Percentiles rank a stretch among this genome's conserved stretches.
Evolutionary conservation across 2,329 filamentous ascomycete species (phyloP).

Genomic region (Tolypocladium nubicola): DNA sequence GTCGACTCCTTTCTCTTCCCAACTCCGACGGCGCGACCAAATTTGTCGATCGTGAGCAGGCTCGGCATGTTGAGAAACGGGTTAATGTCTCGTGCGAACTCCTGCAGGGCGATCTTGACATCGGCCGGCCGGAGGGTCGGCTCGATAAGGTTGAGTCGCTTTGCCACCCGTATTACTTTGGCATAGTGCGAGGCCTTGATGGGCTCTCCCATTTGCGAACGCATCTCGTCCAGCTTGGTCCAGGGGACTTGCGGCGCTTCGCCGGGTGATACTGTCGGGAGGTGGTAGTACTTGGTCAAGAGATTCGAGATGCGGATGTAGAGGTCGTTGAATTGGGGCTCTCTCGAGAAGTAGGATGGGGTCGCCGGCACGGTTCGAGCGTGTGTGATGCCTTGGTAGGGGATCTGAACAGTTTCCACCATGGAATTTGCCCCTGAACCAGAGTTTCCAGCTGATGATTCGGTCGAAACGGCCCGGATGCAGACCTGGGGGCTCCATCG

Average conservation of each 20-base stretch:
- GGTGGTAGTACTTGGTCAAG: slow-evolving; percentile 57
- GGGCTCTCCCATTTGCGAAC: slow-evolving; percentile 57
- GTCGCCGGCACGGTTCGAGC: slow-evolving; percentile 75
- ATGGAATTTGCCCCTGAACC: slow-evolving; percentile 7
- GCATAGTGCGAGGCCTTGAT: slow-evolving; percentile 71
- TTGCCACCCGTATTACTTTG: slow-evolving; percentile 63
- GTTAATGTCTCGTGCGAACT: slow-evolving; percentile 68
- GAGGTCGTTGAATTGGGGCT: slow-evolving; percentile 77
- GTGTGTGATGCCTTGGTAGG: slow-evolving; percentile 27
- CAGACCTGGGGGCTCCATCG: slow-evolving; percentile 12
- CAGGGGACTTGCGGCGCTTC: slow-evolving; percentile 68
- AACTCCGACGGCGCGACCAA: slow-evolving; percentile 68
- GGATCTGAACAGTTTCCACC: slow-evolving; percentile 14
- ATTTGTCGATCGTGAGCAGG: slow-evolving; percentile 59
- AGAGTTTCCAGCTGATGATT: slow-evolving; percentile 7
- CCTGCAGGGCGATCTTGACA: slow-evolving; percentile 51
- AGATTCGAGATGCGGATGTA: slow-evolving; percentile 64
- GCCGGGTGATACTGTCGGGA: slow-evolving; percentile 57
- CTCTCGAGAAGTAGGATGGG: slow-evolving; percentile 88
- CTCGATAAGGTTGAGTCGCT: slow-evolving; percentile 76
- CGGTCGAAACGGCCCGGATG: slow-evolving; percentile 13
- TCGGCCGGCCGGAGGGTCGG: slow-evolving; percentile 63
- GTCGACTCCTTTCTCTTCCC: slow-evolving; percentile 82
- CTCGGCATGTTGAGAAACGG: slow-evolving; percentile 54
- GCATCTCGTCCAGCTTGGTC: slow-evolving; percentile 70